Evolutionary conservation across 2,329 filamentous ascomycete genomes (phyloP), one percentile per base, ranked within the genome.

Genomic region (Alternaria brassicae): DNA sequence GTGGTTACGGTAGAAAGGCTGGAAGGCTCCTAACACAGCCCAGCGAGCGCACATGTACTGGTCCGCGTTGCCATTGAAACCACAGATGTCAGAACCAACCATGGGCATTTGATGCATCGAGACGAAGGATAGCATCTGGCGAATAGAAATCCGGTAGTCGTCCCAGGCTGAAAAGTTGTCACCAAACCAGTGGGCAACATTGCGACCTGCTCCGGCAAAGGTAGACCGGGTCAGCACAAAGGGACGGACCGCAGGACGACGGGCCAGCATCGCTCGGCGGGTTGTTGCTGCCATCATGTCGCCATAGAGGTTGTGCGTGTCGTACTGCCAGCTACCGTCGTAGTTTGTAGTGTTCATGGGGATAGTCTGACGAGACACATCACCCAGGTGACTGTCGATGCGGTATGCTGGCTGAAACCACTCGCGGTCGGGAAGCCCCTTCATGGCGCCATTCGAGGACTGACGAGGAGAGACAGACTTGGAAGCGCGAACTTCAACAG

Each of bases 301-400:
- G 1, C 91, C 91, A 73, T 91, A 92, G 1, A 93, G 77, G 67
- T 93, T 93, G 74, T 93, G 91, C 0, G 88, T 90, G 66, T 93
- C 91, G 71, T 91, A 92, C 75, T 91, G 86, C 19, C 82, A 81
- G 36, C 88, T 79, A 1, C 89, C 89, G 58, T 90, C 88, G 40
- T 86, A 82, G 73, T 92, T 89, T 8, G 88, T 83, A 8, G 91
- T 78, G 70, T 91, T 85, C 0, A 89, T 90, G 63, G 86, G 82
- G 53, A 91, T 85, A 0, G 90, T 83, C 47, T 70, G 70, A 56
- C 80, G 77, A 6, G 75, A 78, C 2, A 84, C 57, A 19, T 72
- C 66, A 17, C 81, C 81, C 1, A 84, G 85, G 42, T 83, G 85
- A 73, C 91, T 90, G 65, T 86, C 80, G 68, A 91, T 90, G 12